Percentiles rank a stretch among this genome's conserved stretches.
phyloP scores from a whole-genome alignment of 345 rosid species.

The Murraya paniculata region DNA sequence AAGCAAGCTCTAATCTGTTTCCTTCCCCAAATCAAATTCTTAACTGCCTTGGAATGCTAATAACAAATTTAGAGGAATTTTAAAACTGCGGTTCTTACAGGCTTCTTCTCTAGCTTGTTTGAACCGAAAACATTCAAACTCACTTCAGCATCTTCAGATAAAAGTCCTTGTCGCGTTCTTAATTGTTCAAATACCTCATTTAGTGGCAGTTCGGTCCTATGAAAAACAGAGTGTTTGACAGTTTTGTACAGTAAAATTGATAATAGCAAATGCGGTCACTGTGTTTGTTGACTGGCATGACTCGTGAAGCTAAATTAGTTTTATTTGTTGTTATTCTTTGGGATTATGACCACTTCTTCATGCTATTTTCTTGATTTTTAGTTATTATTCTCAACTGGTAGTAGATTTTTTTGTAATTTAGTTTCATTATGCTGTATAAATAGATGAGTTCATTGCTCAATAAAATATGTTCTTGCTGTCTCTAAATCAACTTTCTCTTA shows the following conservation, averaged over 20 bases:
- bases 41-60: neutral
- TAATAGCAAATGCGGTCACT: neutral
- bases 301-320: too few species aligned
- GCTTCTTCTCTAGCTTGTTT: slow-evolving; percentile 78
- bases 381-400: too few species aligned
- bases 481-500: too few species aligned
- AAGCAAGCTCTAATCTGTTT: neutral
- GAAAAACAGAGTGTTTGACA: neutral
- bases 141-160: slow-evolving; percentile 75
- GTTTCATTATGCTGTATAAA: too few species aligned
- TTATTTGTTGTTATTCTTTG: too few species aligned
- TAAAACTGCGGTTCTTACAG: slow-evolving; percentile 34
- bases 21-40: neutral
- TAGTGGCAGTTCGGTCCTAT: slow-evolving; percentile 68
- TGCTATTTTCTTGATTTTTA: too few species aligned
- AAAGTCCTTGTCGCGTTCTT: slow-evolving; percentile 61
- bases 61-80: neutral
- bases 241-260: neutral
- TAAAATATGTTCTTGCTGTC: too few species aligned
- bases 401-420: too few species aligned
- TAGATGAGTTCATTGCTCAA: too few species aligned
- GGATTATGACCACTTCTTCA: too few species aligned
- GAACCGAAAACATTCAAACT: slow-evolving; percentile 68
- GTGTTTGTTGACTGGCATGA: too few species aligned
- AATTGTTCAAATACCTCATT: slow-evolving; percentile 81